These are phyloP conservation scores for Pseudozyma sp. DNA, from an alignment of 1,284 basidiomycete species.

Conservation along the genomic window DNA sequence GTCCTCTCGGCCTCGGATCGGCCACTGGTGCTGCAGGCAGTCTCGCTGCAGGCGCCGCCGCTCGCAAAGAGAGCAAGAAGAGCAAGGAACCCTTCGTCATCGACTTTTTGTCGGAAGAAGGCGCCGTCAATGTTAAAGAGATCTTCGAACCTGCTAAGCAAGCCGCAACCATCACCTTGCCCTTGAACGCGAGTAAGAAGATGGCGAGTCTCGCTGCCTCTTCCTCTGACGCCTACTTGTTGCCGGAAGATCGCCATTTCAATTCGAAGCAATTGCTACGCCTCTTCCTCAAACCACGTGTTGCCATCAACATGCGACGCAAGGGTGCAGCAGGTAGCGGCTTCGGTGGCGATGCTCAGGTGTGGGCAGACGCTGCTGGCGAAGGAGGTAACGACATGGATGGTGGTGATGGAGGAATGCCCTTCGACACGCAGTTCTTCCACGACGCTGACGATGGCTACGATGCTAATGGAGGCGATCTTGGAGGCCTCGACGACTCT, in stretches of 20 bases:
- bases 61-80: constrained; percentile 46
- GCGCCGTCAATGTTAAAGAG: constrained; percentile 77
- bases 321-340: constrained; percentile 85
- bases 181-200: constrained; percentile 65
- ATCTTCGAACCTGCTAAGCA: constrained; percentile 75
- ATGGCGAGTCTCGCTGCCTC: constrained; percentile 69
- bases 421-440: constrained; percentile 97
- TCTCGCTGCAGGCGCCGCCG: constrained; percentile 13
- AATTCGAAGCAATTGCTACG: constrained; percentile 87
- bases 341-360: constrained; percentile 86
- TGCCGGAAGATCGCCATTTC: constrained; percentile 99
- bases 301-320: constrained; percentile 69
- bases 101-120: constrained; percentile 80
- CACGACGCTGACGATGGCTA: constrained; percentile 84
- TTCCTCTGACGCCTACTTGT: constrained; percentile 74
- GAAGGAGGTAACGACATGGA: constrained; percentile 29
- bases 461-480: constrained; percentile 42
- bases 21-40: constrained; percentile 27
- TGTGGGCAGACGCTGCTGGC: constrained; percentile 89
- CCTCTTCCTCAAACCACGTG: constrained; percentile 84
- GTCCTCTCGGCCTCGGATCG: constrained; percentile 31
- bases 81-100: constrained; percentile 83
- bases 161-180: constrained; percentile 69
- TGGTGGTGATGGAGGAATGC: constrained; percentile 68
- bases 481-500: constrained; percentile 37